Evolutionary conservation across 2,329 filamentous ascomycete species (phyloP), one percentile per base, ranked within the genome.

Genomic region (Ophiostoma tasmaniense): DNA sequence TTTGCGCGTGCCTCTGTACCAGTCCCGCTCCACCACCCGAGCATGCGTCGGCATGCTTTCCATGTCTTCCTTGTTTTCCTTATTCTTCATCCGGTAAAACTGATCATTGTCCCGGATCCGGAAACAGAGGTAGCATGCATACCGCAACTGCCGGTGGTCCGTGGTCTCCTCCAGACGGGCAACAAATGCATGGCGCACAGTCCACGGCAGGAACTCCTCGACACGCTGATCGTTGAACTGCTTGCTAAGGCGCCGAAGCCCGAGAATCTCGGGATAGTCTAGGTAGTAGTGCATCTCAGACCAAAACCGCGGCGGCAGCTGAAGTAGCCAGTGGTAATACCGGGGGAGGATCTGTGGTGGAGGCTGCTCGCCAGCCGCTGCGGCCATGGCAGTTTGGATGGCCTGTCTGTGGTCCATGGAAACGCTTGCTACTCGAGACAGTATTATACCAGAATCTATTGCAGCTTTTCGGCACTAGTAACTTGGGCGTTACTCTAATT

Each of bases 51-150:
- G 68, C 20, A 65, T 52, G 33, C 33, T 33, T 33, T 33, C 33
- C 33, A 33, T 33, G 33, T 33, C 33, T 33, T 33, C 33, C 33
- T 33, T 33, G 8, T 33, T 33, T 33, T 33, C 33, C 33, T 33
- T 33, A 8, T 1, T 70, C 61, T 14, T 7, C 2, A 45, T 39
- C 5, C 30, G n/a, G 55, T 70, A 67, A 33, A 74, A 74, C 6
- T 68, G 65, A 11, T 33, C 66, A 3, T 42, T 25, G 35, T 42
- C 17, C 28, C 70, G 70, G 37, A 74, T 71, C n/a, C 70, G 70
- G 42, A 71, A 74, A 62, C 73, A 74, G 14, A 73, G 68, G 64
- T 74, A 74, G 68, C 73, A 74, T 11, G 66, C 61, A 13, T 14
- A 14, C 45, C 64, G 28, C 20, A 22, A 14, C 20, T n/a, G 17